phyloP scores from a whole-genome alignment of 208 protist genomes.

The Trypanosoma mega region DNA sequence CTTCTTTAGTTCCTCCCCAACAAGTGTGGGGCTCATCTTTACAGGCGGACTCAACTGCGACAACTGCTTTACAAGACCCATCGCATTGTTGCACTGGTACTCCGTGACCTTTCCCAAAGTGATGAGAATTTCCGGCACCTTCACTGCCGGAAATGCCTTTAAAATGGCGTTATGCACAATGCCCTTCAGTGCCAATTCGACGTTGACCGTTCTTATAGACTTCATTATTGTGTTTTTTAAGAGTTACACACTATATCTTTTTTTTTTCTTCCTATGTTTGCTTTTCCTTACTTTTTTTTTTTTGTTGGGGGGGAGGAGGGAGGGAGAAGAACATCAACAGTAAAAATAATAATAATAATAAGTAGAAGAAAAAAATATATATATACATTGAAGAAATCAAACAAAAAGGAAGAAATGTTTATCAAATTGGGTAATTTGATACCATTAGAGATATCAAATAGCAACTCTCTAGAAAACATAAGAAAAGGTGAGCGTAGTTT shows the following conservation, averaged over 20 bases:
- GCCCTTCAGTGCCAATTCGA: conserved; percentile 81
- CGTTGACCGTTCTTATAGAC: conserved; percentile 38
- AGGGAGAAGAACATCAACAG: background rate
- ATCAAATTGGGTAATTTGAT: too few relatives aligned
- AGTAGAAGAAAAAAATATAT: conserved; percentile 10
- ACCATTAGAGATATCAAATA: too few relatives aligned
- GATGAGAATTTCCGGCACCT: conserved; percentile 65
- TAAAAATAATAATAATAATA: too few relatives aligned
- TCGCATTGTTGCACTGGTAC: conserved; percentile 96
- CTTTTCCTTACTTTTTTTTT: conserved; percentile 5
- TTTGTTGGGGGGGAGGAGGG: background rate
- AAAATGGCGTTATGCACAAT: conserved; percentile 71
- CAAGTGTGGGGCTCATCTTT: conserved; percentile 80
- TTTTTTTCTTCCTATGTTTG: conserved; percentile 8
- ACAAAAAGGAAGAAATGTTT: too few relatives aligned
- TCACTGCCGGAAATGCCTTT: conserved; percentile 77
- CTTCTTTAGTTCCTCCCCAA: conserved; percentile 86
- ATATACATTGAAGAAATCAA: conserved; percentile 15
- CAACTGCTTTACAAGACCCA: conserved; percentile 89
- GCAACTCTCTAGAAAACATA: too few relatives aligned
- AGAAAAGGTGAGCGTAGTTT: too few relatives aligned
- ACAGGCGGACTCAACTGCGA: conserved; percentile 69
- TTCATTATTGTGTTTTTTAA: conserved; percentile 23
- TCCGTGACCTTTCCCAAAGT: conserved; percentile 82
- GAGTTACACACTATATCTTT: too few relatives aligned